Evolutionary conservation across 768 basidiomycete genomes (phyloP).

Genomic region (Mycena sanguinolenta): DNA sequence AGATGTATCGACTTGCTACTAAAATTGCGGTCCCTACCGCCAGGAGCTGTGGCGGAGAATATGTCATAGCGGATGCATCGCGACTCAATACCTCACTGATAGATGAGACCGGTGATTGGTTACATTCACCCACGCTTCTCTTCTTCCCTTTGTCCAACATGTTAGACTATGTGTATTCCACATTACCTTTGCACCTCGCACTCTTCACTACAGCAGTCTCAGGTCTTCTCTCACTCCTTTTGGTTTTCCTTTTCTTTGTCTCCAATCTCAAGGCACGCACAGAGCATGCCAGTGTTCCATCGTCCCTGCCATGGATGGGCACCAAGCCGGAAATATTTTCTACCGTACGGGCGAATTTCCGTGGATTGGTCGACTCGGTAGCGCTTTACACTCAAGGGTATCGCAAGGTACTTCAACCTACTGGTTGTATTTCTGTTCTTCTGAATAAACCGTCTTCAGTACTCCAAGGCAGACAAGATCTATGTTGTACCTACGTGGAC

Average conservation of each 20-base stretch:
- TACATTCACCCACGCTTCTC: neutral
- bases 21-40: neutral
- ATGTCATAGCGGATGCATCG: neutral
- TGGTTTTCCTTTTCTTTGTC: constrained; percentile 34
- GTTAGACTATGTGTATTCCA: constrained; percentile 11
- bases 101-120: neutral
- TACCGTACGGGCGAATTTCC: constrained; percentile 29
- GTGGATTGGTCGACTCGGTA: constrained; percentile 25
- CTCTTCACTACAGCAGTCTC: constrained; percentile 3
- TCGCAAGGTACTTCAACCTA: constrained; percentile 8
- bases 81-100: neutral
- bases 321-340: constrained; percentile 11
- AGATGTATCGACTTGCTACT: neutral
- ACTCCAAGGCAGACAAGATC: constrained; percentile 23
- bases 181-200: constrained; percentile 8
- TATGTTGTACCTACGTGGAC: constrained; percentile 34
- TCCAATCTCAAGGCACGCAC: constrained; percentile 28
- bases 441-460: constrained; percentile 14
- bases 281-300: constrained; percentile 28
- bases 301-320: constrained; percentile 31
- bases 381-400: constrained; percentile 31
- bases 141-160: constrained; percentile 1
- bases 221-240: constrained; percentile 12
- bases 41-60: constrained; percentile 11
- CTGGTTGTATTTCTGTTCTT: neutral